These are phyloP conservation scores for Syzygium syzygioides DNA, from an alignment of 441 rosid species.

Conservation along the genomic window DNA sequence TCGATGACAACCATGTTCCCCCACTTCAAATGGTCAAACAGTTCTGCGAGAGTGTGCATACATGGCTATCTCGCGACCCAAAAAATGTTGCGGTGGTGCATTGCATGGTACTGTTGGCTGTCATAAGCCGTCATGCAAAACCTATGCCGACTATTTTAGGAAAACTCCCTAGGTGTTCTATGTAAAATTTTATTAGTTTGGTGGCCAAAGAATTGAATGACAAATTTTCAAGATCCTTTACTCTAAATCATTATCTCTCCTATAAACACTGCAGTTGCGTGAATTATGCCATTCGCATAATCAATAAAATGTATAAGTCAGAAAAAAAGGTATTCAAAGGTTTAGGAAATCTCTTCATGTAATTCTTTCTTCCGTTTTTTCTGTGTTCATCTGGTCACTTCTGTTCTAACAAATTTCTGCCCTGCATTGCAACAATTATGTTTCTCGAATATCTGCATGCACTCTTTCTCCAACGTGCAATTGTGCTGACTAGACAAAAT, in stretches of 20 bases:
- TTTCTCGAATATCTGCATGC: background rate
- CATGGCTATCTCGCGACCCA: constrained; percentile 70
- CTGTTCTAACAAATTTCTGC: background rate
- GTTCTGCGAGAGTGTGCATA: constrained; percentile 72
- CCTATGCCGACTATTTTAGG: background rate
- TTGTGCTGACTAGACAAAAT: background rate
- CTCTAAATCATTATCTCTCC: background rate
- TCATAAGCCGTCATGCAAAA: background rate
- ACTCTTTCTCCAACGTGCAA: background rate
- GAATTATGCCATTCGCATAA: background rate
- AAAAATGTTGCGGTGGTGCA: constrained; percentile 74
- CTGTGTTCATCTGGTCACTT: background rate
- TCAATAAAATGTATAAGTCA: background rate
- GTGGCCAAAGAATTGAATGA: background rate
- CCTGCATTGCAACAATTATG: background rate
- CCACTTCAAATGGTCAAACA: constrained; percentile 58
- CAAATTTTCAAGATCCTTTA: background rate
- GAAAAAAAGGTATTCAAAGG: background rate
- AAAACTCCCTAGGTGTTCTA: background rate
- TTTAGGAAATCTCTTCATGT: background rate
- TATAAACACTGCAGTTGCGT: background rate
- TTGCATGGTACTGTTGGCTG: constrained; percentile 60
- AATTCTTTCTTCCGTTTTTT: background rate
- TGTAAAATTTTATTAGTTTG: background rate
- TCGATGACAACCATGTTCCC: constrained; percentile 95